Conservation (phyloP, 352 stramenopile species). For the Phytophthora aleatoria region DNA sequence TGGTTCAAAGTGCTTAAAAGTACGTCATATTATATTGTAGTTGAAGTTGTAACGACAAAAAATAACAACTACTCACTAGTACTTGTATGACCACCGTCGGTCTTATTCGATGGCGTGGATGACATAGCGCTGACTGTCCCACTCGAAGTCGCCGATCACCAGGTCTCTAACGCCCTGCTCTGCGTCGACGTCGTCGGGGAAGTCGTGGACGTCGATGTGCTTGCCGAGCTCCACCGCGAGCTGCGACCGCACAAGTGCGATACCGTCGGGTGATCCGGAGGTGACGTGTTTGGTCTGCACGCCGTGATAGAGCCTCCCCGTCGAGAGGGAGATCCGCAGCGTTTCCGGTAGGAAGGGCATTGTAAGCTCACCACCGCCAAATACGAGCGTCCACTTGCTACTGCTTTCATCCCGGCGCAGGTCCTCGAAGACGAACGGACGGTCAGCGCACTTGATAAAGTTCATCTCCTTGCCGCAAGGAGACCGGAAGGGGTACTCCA, state of each 20-base stretch:
- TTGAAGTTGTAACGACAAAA: conserved; percentile 12
- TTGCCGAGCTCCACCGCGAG: conserved; percentile 72
- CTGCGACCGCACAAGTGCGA: conserved; percentile 74
- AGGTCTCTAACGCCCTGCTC: conserved; percentile 11
- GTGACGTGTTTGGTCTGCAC: conserved; percentile 54
- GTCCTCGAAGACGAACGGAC: conserved; percentile 77
- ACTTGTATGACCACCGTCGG: too few species aligned
- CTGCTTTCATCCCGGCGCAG: conserved; percentile 32
- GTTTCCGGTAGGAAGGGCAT: conserved; percentile 60
- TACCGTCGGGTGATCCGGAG: conserved; percentile 30
- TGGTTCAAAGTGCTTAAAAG: neutral
- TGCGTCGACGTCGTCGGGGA: conserved; percentile 21
- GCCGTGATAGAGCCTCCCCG: conserved; percentile 75
- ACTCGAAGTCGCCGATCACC: conserved; percentile 59
- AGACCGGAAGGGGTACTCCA: conserved; percentile 76
- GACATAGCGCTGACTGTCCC: conserved; percentile 42
- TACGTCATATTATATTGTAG: neutral
- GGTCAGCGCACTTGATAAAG: conserved; percentile 87
- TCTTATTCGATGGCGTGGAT: conserved; percentile 52
- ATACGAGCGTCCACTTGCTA: conserved; percentile 50
- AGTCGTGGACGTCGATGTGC: conserved; percentile 56
- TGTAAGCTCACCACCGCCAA: conserved; percentile 58
- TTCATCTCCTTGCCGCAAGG: conserved; percentile 87
- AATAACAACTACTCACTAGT: too few species aligned
- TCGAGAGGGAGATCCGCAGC: conserved; percentile 68